Evolutionary conservation across 2,329 filamentous ascomycete species (phyloP).

Genomic region (Aspergillus felis): DNA sequence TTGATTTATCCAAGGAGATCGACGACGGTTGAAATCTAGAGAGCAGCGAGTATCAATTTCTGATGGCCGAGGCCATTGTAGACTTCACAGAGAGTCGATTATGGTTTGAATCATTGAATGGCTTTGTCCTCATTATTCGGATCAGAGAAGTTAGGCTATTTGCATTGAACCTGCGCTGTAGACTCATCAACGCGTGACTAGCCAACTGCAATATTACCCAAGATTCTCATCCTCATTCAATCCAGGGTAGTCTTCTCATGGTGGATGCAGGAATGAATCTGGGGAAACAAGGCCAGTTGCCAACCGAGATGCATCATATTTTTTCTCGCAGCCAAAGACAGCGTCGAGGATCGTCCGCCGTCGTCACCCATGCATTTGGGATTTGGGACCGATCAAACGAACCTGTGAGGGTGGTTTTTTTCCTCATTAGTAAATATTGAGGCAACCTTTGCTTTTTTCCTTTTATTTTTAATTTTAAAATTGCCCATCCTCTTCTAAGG

Average conservation of each 20-base stretch:
- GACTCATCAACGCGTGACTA: too few species aligned
- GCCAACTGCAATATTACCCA: neutral
- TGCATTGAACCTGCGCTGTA: too few species aligned
- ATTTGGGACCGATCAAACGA: neutral
- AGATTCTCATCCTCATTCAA: neutral
- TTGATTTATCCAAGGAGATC: neutral
- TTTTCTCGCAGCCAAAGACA: conserved; percentile 1
- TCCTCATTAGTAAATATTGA: neutral
- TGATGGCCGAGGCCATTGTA: neutral
- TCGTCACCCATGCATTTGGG: conserved; percentile 7
- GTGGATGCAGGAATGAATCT: neutral
- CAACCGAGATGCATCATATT: neutral
- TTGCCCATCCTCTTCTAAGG: neutral
- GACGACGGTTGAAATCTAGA: neutral
- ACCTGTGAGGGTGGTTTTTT: neutral
- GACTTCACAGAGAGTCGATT: neutral
- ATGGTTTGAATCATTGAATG: too few species aligned
- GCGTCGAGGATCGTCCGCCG: conserved; percentile 6
- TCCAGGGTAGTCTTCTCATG: neutral
- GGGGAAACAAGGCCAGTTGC: conserved; percentile 1
- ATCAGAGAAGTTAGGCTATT: neutral
- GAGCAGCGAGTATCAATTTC: neutral
- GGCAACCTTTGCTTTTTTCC: neutral
- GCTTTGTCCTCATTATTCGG: neutral
- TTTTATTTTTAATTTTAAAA: neutral